Conservation (phyloP, 2,329 filamentous ascomycete genomes). For the Coniochaeta hoffmannii region DNA sequence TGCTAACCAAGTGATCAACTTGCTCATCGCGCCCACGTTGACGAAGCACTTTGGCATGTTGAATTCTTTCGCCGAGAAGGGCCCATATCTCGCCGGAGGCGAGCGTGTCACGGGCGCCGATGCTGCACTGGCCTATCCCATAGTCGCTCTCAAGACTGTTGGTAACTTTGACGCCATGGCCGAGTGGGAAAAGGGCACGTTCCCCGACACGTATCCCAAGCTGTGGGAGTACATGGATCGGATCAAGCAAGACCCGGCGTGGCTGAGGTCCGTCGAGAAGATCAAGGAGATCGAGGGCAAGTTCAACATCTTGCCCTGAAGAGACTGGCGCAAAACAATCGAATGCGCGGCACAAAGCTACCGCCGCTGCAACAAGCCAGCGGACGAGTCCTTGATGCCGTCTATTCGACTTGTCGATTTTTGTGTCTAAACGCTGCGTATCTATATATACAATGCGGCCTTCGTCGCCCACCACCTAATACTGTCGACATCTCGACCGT, state of each 20-base stretch:
- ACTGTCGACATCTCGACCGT: neutral
- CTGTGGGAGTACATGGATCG: slow-evolving; percentile 38
- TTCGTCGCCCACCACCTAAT: neutral
- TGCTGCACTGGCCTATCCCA: slow-evolving; percentile 44
- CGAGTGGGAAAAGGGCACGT: slow-evolving; percentile 23
- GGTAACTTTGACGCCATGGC: slow-evolving; percentile 31
- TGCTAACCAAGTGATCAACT: slow-evolving; percentile 32
- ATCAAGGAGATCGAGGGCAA: slow-evolving; percentile 41
- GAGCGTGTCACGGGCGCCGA: slow-evolving; percentile 42
- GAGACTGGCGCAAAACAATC: too few species aligned
- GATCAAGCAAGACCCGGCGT: slow-evolving; percentile 39
- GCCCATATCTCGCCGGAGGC: slow-evolving; percentile 27
- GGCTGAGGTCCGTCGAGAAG: slow-evolving; percentile 38
- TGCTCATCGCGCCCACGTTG: slow-evolving; percentile 39
- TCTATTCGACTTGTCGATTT: too few species aligned
- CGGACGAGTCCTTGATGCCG: too few species aligned
- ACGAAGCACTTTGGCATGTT: slow-evolving; percentile 40
- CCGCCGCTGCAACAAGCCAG: too few species aligned
- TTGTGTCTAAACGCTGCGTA: too few species aligned
- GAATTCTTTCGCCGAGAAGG: slow-evolving; percentile 36
- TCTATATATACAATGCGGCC: neutral
- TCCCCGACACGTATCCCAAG: slow-evolving; percentile 28
- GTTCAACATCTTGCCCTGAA: slow-evolving; percentile 21
- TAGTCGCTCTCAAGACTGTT: slow-evolving; percentile 34
- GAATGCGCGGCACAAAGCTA: too few species aligned